Base-by-base conservation (phyloP, 129 eudicot genomes). In the Flaveria sonorensis region DNA sequence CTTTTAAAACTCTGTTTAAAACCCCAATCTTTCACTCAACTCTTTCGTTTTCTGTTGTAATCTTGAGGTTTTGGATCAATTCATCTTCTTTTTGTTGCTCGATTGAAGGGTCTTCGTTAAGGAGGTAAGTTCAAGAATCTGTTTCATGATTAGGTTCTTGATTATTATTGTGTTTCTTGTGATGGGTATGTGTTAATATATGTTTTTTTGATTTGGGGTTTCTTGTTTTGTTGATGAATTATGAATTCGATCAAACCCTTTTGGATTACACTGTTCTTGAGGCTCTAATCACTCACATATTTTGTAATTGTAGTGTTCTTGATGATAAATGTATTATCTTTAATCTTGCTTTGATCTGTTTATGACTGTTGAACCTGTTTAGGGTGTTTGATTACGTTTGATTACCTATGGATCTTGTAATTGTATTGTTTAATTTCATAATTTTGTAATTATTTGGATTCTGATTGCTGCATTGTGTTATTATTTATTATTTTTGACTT, bases 391-490 rank as follows among this genome's bases (percentile, higher is more conserved):
- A 36, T 36, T 36, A 36, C 40, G 40, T 5, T 36, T 36, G 40
- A 36, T 36, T 36, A 36, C 7, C 3, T 6, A 36, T 4, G 40
- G 79, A 65, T 72, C 79, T 67, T 65, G 48, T 65, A 15, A 47
- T 56, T 65, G 32, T 21, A 46, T 36, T 45, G 3, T 56, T 15
- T 67, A 64, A 45, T 50, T 64, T 47, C 8, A 6, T 18, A 24
- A 62, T 73, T 71, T 7, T 23, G 78, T 63, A 71, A 65, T 77
- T 61, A 75, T 71, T 52, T 7, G 73, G 56, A n/a, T 30, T 64
- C 7, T 72, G 63, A 66, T 82, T 47, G 45, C 50, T 56, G 75
- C 79, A 73, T 63, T 73, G 47, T 80, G 83, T 80, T 10, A 61
- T 61, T 61, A 4, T 21, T 4, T 76, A 79, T 72, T 52, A 65